phyloP scores from a whole-genome alignment of 1,139 yeast species.

The Scheffersomyces segobiensis region DNA sequence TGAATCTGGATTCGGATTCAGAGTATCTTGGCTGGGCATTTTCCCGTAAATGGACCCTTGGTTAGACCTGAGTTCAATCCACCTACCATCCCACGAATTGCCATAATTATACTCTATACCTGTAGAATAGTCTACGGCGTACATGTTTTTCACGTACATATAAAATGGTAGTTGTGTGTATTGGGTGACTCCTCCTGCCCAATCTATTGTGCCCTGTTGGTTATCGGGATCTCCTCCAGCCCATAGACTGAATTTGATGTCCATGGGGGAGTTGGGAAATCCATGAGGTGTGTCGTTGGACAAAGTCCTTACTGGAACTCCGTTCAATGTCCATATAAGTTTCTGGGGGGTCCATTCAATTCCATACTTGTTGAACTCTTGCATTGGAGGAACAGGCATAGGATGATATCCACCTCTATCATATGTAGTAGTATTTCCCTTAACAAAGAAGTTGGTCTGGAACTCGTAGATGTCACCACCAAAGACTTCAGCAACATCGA shows the following conservation, averaged over 20 bases:
- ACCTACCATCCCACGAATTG: constrained; percentile 5
- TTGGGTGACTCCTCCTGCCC: constrained; percentile 46
- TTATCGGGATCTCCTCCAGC: constrained; percentile 45
- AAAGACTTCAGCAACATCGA: constrained; percentile 46
- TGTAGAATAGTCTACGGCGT: constrained; percentile 34
- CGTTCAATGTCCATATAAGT: constrained; percentile 36
- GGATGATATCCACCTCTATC: constrained; percentile 41
- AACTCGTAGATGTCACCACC: constrained; percentile 37
- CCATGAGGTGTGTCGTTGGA: constrained; percentile 24
- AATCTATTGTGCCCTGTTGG: constrained; percentile 47
- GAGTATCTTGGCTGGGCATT: not conserved
- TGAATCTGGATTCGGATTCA: not conserved
- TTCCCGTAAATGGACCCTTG: not conserved
- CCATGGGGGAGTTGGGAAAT: constrained; percentile 41
- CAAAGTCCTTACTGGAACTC: constrained; percentile 25
- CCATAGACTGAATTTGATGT: constrained; percentile 41
- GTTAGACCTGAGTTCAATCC: constrained; percentile 7
- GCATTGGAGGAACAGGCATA: constrained; percentile 21
- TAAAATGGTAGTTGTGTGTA: constrained; percentile 35
- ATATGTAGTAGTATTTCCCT: constrained; percentile 44
- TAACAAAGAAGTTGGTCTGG: constrained; percentile 46
- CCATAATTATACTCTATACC: constrained; percentile 40
- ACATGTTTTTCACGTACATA: constrained; percentile 31
- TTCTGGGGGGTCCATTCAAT: constrained; percentile 40
- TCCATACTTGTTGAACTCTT: constrained; percentile 28